Evolutionary conservation across 805 yeast species (phyloP).

Genomic region (Suhomyces emberorum): DNA sequence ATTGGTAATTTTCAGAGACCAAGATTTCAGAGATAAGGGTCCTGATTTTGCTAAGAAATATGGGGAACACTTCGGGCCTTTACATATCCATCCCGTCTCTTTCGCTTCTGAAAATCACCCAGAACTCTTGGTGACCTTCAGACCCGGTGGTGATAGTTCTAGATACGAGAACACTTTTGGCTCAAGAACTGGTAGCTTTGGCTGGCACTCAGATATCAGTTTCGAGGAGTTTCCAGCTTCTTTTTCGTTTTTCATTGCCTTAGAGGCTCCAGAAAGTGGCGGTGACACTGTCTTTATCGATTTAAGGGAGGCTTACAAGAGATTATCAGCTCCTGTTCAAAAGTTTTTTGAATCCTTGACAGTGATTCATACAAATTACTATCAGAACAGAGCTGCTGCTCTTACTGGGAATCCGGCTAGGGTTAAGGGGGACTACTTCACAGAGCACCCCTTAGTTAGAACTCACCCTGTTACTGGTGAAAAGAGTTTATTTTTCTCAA

Average conservation of each 20-base stretch:
- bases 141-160: constrained; percentile 18
- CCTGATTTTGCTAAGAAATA: constrained; percentile 18
- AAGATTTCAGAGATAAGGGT: constrained; percentile 25
- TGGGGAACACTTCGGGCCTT: constrained; percentile 25
- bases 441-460: constrained; percentile 28
- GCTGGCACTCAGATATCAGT: constrained; percentile 26
- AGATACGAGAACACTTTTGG: constrained; percentile 16
- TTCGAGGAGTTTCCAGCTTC: constrained; percentile 25
- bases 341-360: constrained; percentile 22
- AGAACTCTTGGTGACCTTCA: constrained; percentile 21
- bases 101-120: constrained; percentile 20
- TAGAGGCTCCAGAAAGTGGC: constrained; percentile 24
- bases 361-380: constrained; percentile 20
- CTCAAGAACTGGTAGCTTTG: constrained; percentile 7
- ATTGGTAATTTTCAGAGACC: constrained; percentile 23
- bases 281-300: constrained; percentile 27
- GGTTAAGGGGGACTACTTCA: constrained; percentile 17
- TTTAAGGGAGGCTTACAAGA: constrained; percentile 23
- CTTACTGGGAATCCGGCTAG: constrained; percentile 13
- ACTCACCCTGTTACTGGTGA: constrained; percentile 29
- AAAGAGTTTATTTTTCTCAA: constrained; percentile 20
- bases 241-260: constrained; percentile 22
- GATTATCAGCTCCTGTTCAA: constrained; percentile 21
- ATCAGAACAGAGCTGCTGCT: constrained; percentile 17
- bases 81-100: constrained; percentile 24